A percentile compares a stretch with the other conserved stretches of the same genome.
phyloP scores from a whole-genome alignment of 345 rosid species.

The Arabidopsis arenosa region DNA sequence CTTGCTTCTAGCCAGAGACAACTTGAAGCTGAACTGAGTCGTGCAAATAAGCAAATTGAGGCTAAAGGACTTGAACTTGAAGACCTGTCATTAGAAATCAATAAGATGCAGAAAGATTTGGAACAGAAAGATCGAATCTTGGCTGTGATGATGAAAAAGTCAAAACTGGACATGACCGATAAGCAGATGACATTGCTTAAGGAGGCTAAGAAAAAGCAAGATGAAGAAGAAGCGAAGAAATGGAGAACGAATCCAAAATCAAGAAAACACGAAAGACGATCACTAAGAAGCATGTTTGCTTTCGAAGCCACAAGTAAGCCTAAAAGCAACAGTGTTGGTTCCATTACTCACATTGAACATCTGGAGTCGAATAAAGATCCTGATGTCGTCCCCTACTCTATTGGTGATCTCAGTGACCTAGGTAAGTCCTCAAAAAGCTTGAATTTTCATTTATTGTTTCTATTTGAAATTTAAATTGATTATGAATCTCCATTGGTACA shows the following conservation, averaged over 20 bases:
- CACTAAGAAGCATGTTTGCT: slow-evolving; percentile 74
- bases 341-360: slow-evolving; percentile 47
- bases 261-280: slow-evolving; percentile 68
- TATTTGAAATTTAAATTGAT: slow-evolving; percentile 17
- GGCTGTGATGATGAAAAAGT: slow-evolving; percentile 81
- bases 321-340: slow-evolving; percentile 46
- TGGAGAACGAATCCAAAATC: slow-evolving; percentile 62
- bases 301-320: slow-evolving; percentile 54
- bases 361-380: slow-evolving; percentile 50
- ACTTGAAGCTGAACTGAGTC: slow-evolving; percentile 83
- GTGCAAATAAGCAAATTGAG: slow-evolving; percentile 72
- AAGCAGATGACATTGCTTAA: slow-evolving; percentile 67
- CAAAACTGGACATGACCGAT: slow-evolving; percentile 69
- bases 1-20: slow-evolving; percentile 90
- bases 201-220: slow-evolving; percentile 74
- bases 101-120: slow-evolving; percentile 67
- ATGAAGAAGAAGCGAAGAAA: slow-evolving; percentile 70
- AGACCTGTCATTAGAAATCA: slow-evolving; percentile 66
- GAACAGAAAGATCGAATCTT: slow-evolving; percentile 85
- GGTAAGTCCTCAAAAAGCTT: slow-evolving; percentile 48
- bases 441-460: slow-evolving; percentile 1
- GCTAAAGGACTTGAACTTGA: slow-evolving; percentile 65
- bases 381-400: slow-evolving; percentile 45
- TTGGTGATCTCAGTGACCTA: slow-evolving; percentile 50
- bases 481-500: slow-evolving; percentile 27